Evolutionary conservation across 441 rosid genomes (phyloP), one percentile per base, ranked within the genome.

Genomic region (Capsella rubella): DNA sequence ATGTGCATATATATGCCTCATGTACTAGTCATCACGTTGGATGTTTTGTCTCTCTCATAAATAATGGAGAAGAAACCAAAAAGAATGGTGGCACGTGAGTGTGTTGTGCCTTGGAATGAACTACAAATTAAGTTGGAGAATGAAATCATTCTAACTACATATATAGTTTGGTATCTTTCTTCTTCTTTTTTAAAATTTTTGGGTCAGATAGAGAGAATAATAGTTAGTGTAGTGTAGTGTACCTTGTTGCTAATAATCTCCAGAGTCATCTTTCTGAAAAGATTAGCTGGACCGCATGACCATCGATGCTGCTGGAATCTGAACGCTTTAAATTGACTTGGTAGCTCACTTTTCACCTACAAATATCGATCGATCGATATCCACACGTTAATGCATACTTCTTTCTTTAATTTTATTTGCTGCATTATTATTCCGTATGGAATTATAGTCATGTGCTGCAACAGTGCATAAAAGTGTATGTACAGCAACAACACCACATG

Each of bases 211-310:
- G 35, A 40, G 25, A 25, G 25, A 40, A 12, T 21, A 21, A 21
- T 21, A 21, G 25, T 21, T 21, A 21, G 25, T 21, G 25, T 21
- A 21, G 2, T 21, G 21, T 16, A 59, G 0, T 42, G 27, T 55
- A 86, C 89, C 84, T 68, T 82, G 59, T 75, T 86, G 59, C 70
- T 66, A 49, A 81, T 42, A 40, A 84, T 81, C 63, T 86, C 89
- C 50, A 46, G 45, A 0, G 69, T 79, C 87, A 86, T 84, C 64
- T 86, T 82, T 32, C 70, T 67, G 52, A 86, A 82, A 27, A 86
- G 89, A 74, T 86, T 86, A 21, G 89, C 87, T 2, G 89, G 87
- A 52, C 89, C 89, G 51, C 87, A 82, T 4, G 89, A 86, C 90
- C 86, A 84, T 16, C 87, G 76, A 37, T 86, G 90, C 27, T 86